Evolutionary conservation across 768 basidiomycete species (phyloP), one percentile per base, ranked within the genome.

Genomic region (Scleroderma bovista): DNA sequence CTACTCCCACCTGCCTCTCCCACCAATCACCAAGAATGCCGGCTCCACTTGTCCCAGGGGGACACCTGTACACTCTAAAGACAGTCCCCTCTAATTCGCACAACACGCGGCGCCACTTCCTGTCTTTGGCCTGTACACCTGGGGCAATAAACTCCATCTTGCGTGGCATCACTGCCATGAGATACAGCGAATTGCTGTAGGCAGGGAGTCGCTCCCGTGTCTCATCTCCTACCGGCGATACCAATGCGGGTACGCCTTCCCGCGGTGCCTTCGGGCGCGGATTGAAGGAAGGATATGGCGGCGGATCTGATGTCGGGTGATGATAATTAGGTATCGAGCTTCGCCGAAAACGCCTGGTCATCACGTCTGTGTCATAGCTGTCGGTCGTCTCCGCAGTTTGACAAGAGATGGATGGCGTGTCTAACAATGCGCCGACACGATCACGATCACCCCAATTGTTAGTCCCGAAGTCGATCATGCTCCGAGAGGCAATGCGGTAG

Each of bases 1-100:
- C 82, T n/a, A 79, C 86, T 1, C 88, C 88, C 13, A 89, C 79
- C 40, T 74, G 77, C 52, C 71, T 79, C 69, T 89, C 87, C 87
- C 87, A 90, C 86, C 86, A 87, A 52, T 80, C 79, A 53, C 79
- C 81, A 42, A 88, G 63, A 40, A 70, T 72, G n/a, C 77, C 73
- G 3, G 75, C 76, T 12, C 75, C 79, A 22, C 71, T 69, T 2
- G 58, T 60, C 13, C 65, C 66, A 1, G 69, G 63, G 32, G 72
- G 71, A 50, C 71, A 79, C 52, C 76, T 76, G 65, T 89, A 92
- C 50, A 97, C 75, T 57, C 80, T 79, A 63, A 98, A 82, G 54
- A 76, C 73, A n/a, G 96, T 97, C 41, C 96, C 96, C 60, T 96
- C 91, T 23, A 99, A 70, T 59, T 94, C 88, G 62, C 91, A 89